Base-by-base conservation (phyloP, 1,139 yeast species). In the Kazachstania sp. region DNA sequence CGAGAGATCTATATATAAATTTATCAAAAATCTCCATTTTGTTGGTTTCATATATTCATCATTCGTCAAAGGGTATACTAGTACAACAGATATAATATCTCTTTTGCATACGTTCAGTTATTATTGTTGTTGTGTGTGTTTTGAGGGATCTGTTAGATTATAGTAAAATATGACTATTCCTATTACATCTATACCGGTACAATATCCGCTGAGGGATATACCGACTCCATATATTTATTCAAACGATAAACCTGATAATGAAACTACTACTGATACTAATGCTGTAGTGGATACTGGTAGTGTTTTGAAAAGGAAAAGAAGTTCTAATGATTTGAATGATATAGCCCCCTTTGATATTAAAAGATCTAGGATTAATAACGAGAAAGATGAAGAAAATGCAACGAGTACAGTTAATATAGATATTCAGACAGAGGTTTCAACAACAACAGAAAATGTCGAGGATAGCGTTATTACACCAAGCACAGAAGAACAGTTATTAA, bases 161-260 rank as follows among this genome's bases (percentile, higher is more conserved):
- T n/a, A n/a, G n/a, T n/a, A n/a, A n/a, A 15, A 9, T 15, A 32
- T 32, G 36, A 32, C 36, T 13, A 32, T 32, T 15, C 36, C 36
- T 15, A 32, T 12, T 13, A 18, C 13, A 3, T 19, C 38, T 11
- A 31, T 15, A 18, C 51, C 53, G 16, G 30, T 43, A 37, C 34
- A 52, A 38, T 54, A 46, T 39, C 59, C 59, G 7, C 38, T 55
- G 19, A 49, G 52, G 20, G 49, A 47, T 43, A 47, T 54, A 7
- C 53, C 56, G 4, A 49, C 49, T 7, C 59, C 59, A 12, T 54
- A 41, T 30, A 49, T 51, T 26, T 55, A 54, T 34, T 44, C 49
- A 23, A 19, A 39, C 7, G 9, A 16, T n/a, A 9, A 23, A 23
- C n/a, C 8, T 32, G 15, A 32, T n/a, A 32, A 4, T 32, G 9